phyloP scores from a whole-genome alignment of 2,329 filamentous ascomycete species.

The Beauveria asiatica region DNA sequence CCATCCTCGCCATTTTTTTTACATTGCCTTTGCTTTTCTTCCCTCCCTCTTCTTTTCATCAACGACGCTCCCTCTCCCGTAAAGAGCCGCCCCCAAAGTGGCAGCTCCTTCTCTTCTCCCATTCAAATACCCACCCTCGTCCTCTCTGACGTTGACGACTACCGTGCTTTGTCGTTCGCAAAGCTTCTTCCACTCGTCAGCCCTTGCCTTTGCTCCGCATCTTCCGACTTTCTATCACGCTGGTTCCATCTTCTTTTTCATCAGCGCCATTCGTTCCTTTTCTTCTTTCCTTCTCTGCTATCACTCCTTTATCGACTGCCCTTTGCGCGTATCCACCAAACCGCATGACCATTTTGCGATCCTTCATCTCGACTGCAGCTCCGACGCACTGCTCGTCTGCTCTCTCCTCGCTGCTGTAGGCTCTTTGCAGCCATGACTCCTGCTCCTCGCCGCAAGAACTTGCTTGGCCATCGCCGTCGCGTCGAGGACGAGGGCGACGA shows the following conservation, averaged over 20 bases:
- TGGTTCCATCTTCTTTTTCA: neutral
- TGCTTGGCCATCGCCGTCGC: slow-evolving; percentile 59
- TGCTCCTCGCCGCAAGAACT: slow-evolving; percentile 51
- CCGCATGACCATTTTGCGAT: slow-evolving; percentile 9
- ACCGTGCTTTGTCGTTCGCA: neutral
- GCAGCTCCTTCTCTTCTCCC: neutral
- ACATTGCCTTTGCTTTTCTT: neutral
- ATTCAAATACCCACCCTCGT: neutral
- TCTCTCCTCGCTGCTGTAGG: slow-evolving; percentile 12
- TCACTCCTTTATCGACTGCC: neutral
- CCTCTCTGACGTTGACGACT: slow-evolving; percentile 6
- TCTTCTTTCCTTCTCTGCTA: neutral
- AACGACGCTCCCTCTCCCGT: neutral
- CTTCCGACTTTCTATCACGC: neutral
- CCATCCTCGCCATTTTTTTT: neutral
- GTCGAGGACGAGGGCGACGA: slow-evolving; percentile 65
- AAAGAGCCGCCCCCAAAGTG: neutral
- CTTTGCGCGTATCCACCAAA: neutral
- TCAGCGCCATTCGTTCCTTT: neutral
- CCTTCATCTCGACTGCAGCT: slow-evolving; percentile 8
- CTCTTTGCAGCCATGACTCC: slow-evolving; percentile 30
- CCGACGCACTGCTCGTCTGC: slow-evolving; percentile 18
- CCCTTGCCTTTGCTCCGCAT: neutral
- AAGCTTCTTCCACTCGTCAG: neutral
- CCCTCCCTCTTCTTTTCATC: neutral